phyloP scores from a whole-genome alignment of 2,329 filamentous ascomycete species.

The Pleurostoma richardsiae region DNA sequence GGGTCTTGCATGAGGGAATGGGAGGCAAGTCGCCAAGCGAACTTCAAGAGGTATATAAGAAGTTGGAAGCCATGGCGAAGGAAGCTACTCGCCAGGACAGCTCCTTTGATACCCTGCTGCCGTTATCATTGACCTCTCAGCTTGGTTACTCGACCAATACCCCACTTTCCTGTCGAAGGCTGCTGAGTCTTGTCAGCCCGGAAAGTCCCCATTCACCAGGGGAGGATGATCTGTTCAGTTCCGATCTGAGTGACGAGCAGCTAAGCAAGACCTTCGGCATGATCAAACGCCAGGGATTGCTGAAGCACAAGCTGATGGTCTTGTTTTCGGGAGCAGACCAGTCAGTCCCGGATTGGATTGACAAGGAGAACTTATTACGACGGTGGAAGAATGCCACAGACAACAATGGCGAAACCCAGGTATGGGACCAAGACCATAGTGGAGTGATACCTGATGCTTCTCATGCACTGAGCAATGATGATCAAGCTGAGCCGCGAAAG shows the following conservation, averaged over 20 bases:
- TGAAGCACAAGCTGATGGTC: conserved; percentile 32
- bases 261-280: conserved; percentile 51
- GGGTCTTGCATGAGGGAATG: conserved; percentile 25
- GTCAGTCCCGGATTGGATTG: conserved; percentile 32
- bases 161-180: conserved; percentile 20
- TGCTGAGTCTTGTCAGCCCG: conserved; percentile 40
- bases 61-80: conserved; percentile 29
- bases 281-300: conserved; percentile 26
- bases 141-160: conserved; percentile 20
- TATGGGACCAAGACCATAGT: conserved; percentile 43
- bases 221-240: conserved; percentile 63
- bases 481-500: conserved; percentile 32
- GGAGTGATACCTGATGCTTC: conserved; percentile 40
- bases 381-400: conserved; percentile 35
- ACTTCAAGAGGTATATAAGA: conserved; percentile 26
- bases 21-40: conserved; percentile 18
- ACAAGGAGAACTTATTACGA: conserved; percentile 34
- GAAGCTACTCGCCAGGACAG: conserved; percentile 13
- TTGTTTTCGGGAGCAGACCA: conserved; percentile 40
- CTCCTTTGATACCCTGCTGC: conserved; percentile 23
- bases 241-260: conserved; percentile 46
- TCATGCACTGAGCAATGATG: conserved; percentile 41
- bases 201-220: conserved; percentile 42
- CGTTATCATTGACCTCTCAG: conserved; percentile 20
- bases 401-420: conserved; percentile 18